Conservation (phyloP, 73 alveolate species). For the Symbiodinium natans region DNA sequence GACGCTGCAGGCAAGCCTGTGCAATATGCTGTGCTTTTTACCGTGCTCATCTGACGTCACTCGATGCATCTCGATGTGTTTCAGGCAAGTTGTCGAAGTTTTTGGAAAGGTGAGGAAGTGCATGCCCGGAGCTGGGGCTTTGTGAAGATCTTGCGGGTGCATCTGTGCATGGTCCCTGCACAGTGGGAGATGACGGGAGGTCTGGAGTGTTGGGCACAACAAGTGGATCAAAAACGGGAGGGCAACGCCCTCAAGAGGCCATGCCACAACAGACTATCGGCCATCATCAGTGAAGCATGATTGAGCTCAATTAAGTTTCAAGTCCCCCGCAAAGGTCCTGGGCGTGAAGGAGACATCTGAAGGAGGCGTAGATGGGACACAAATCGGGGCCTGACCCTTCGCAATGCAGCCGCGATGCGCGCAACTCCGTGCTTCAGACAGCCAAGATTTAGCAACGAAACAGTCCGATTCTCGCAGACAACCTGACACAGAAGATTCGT, state of each 20-base stretch:
- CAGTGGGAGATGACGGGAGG: neutral
- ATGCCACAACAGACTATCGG: neutral
- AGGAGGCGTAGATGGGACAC: neutral
- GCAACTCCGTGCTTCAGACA: no score
- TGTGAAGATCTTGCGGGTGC: neutral
- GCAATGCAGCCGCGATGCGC: no score
- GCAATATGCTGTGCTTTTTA: neutral
- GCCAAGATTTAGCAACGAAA: neutral
- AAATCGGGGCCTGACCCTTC: neutral
- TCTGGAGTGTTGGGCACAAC: neutral
- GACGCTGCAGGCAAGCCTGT: neutral
- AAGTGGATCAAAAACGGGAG: neutral
- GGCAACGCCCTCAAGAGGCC: neutral
- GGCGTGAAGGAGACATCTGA: neutral
- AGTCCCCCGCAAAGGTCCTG: no score
- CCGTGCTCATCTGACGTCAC: neutral
- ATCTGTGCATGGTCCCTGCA: no score
- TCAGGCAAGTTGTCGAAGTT: neutral
- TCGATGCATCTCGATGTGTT: no score
- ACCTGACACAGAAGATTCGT: no score
- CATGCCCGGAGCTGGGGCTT: neutral
- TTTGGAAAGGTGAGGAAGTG: neutral
- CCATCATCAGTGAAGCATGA: no score
- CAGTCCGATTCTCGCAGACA: no score
- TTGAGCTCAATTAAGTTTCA: no score